A percentile compares a stretch with the other conserved stretches of the same genome.
Evolutionary conservation across 495 filamentous ascomycete species (phyloP).

Genomic region (Xylaria bambusicola): DNA sequence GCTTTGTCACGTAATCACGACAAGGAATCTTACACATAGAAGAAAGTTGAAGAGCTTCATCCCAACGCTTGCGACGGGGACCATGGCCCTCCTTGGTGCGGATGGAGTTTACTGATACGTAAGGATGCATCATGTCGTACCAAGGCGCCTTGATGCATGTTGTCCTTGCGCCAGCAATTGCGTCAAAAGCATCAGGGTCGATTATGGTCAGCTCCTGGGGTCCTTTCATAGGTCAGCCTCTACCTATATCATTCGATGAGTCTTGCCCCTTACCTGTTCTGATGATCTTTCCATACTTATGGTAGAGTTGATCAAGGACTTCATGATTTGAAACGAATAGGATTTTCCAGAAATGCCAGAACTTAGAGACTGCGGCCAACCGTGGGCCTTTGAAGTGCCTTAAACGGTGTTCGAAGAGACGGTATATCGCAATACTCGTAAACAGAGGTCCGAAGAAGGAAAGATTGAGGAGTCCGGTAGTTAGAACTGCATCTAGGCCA

Average conservation of each 20-base stretch:
- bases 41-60: conserved; percentile 30
- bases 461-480: background rate
- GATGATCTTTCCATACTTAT: conserved; percentile 11
- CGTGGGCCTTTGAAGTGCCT: conserved; percentile 40
- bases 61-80: conserved; percentile 42
- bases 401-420: conserved; percentile 42
- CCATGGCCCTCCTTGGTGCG: conserved; percentile 37
- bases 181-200: conserved; percentile 3
- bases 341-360: conserved; percentile 26
- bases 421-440: conserved; percentile 42
- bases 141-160: conserved; percentile 34
- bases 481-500: background rate
- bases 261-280: conserved; percentile 10
- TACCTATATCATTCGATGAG: background rate
- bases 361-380: conserved; percentile 32
- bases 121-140: conserved; percentile 34
- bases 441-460: conserved; percentile 25
- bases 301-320: conserved; percentile 3
- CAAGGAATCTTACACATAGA: background rate
- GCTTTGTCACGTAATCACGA: too few species aligned
- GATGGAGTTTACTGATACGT: conserved; percentile 32
- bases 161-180: conserved; percentile 25
- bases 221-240: conserved; percentile 1
- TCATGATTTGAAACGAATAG: conserved; percentile 1
- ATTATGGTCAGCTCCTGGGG: conserved; percentile 15